phyloP scores from a whole-genome alignment of 2,329 filamentous ascomycete species.

The Ilyonectria sp. region DNA sequence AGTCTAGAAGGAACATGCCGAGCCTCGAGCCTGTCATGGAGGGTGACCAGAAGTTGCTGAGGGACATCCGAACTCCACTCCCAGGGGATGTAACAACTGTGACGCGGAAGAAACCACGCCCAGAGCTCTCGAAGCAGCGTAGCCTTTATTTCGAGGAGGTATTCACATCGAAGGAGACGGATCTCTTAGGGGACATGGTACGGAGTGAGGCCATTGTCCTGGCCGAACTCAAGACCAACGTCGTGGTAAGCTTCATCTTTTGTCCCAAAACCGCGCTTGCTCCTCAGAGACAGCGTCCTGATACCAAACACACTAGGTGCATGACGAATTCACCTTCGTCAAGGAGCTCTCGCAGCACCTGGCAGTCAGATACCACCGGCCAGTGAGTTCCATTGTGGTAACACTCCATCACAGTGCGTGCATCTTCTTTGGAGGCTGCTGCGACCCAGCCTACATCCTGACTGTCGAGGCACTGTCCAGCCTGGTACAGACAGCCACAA shows the following conservation, averaged over 20 bases:
- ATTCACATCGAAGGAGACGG: conserved; percentile 51
- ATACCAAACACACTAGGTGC: conserved; percentile 65
- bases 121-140: conserved; percentile 39
- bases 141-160: conserved; percentile 62
- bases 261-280: neutral
- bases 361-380: conserved; percentile 81
- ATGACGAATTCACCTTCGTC: conserved; percentile 82
- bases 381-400: conserved; percentile 81
- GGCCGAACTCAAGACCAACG: conserved; percentile 61
- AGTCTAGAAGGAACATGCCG: conserved; percentile 37
- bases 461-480: conserved; percentile 79
- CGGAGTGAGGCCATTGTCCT: conserved; percentile 71
- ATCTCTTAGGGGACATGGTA: conserved; percentile 60
- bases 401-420: conserved; percentile 82
- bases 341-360: conserved; percentile 81
- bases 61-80: conserved; percentile 33
- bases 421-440: conserved; percentile 81
- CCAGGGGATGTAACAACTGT: conserved; percentile 33
- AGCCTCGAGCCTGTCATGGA: conserved; percentile 52
- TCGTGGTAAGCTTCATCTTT: conserved; percentile 44
- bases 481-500: conserved; percentile 80
- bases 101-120: conserved; percentile 38
- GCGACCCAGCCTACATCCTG: conserved; percentile 85
- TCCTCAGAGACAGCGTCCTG: conserved; percentile 1
- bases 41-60: conserved; percentile 40